Conservation (phyloP, 805 yeast species). For the Ogataea nonfermentans region DNA sequence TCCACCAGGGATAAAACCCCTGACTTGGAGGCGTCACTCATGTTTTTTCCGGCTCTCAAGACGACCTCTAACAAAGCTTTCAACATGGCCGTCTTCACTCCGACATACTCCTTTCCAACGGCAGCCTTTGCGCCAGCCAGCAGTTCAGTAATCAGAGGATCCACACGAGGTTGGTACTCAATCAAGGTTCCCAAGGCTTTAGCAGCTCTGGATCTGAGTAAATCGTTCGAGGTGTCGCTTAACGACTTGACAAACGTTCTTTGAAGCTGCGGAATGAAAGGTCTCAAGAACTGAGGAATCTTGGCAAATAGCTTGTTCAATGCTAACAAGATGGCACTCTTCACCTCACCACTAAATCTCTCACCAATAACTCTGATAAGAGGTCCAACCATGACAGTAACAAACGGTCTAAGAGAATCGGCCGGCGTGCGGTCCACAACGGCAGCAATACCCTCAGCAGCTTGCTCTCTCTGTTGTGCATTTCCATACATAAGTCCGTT, state of each 20-base stretch:
- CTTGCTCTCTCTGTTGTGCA: constrained; percentile 73
- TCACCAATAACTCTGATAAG: constrained; percentile 97
- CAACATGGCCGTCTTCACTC: constrained; percentile 82
- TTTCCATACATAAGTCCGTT: constrained; percentile 96
- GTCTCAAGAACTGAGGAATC: constrained; percentile 88
- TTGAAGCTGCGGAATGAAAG: constrained; percentile 96
- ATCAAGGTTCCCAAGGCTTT: constrained; percentile 85
- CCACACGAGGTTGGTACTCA: constrained; percentile 88
- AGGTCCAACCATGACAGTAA: constrained; percentile 95
- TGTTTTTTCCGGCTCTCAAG: constrained; percentile 69
- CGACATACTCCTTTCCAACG: constrained; percentile 45
- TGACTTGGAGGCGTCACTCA: constrained; percentile 70
- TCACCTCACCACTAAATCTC: constrained; percentile 84
- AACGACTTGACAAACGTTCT: constrained; percentile 93
- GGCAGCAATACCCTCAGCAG: constrained; percentile 89
- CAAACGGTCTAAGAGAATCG: constrained; percentile 77
- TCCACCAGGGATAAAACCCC: constrained; percentile 72
- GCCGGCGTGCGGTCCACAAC: constrained; percentile 84
- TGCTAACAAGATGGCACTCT: constrained; percentile 89
- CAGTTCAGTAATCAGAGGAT: constrained; percentile 84
- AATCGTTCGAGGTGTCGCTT: constrained; percentile 71
- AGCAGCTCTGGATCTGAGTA: constrained; percentile 81
- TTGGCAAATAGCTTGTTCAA: constrained; percentile 73
- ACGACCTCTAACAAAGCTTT: constrained; percentile 83
- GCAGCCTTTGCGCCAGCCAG: constrained; percentile 70